Evolutionary conservation across 768 basidiomycete species (phyloP).

Genomic region (Macrocybe gigantea): DNA sequence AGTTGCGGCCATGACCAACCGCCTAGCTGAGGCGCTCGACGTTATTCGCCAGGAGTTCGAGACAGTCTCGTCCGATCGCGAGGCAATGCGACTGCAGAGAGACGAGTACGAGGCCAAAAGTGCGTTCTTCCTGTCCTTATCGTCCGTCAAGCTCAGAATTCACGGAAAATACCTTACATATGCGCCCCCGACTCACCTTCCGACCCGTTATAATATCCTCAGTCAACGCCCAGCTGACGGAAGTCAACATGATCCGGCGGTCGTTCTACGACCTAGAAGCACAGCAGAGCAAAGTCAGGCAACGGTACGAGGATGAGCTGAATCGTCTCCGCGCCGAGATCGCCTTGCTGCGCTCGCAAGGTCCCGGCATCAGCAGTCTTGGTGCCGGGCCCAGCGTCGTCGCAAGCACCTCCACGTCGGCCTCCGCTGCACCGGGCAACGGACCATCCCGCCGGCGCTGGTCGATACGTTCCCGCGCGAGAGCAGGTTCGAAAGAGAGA

Average conservation of each 20-base stretch:
- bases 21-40: conserved; percentile 78
- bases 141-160: background rate
- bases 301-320: conserved; percentile 83
- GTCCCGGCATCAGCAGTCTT: background rate
- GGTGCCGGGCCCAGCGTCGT: too few relatives aligned
- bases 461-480: background rate
- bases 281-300: conserved; percentile 77
- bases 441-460: conserved; percentile 9
- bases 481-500: too few relatives aligned
- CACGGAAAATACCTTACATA: background rate
- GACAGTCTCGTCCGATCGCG: conserved; percentile 58
- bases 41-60: conserved; percentile 84
- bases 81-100: conserved; percentile 63
- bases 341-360: conserved; percentile 30
- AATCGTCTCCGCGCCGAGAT: conserved; percentile 62
- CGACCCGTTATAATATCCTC: background rate
- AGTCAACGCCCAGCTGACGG: conserved; percentile 83
- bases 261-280: conserved; percentile 87
- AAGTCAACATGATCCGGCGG: conserved; percentile 84
- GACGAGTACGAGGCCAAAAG: conserved; percentile 91
- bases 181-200: background rate
- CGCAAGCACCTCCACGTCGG: conserved; percentile 1
- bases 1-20: conserved; percentile 29
- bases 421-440: conserved; percentile 7
- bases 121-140: conserved; percentile 27